Conservation (phyloP, 1,139 yeast genomes). For the Blastobotrys capitulatus region DNA sequence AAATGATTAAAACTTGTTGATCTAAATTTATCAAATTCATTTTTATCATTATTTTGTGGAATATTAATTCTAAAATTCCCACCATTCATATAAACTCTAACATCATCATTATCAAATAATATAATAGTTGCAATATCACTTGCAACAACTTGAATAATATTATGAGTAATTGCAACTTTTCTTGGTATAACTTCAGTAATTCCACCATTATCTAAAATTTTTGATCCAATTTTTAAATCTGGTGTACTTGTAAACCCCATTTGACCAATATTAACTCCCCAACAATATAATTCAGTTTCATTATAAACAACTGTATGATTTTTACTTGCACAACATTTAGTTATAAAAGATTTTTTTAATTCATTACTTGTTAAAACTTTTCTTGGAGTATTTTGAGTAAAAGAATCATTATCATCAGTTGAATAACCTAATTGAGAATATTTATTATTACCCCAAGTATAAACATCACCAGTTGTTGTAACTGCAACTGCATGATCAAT, state of each 20-base stretch:
- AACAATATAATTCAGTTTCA: conserved; percentile 47
- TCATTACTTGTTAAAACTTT: conserved; percentile 39
- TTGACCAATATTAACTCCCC: conserved; percentile 89
- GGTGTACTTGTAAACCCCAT: conserved; percentile 50
- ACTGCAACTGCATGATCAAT: conserved; percentile 63
- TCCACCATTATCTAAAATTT: conserved; percentile 6
- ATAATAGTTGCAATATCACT: conserved; percentile 71
- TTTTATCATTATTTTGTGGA: conserved; percentile 2
- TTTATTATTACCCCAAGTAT: conserved; percentile 74
- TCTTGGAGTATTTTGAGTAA: conserved; percentile 43
- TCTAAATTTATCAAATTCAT: conserved; percentile 19
- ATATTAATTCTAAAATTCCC: conserved; percentile 47
- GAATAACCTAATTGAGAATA: conserved; percentile 60
- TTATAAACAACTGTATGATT: conserved; percentile 66
- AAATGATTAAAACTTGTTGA: conserved; percentile 10
- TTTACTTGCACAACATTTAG: conserved; percentile 63
- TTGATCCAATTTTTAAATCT: conserved; percentile 6
- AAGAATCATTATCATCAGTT: conserved; percentile 28
- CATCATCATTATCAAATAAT: conserved; percentile 51
- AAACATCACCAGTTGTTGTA: conserved; percentile 48
- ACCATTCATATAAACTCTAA: conserved; percentile 57
- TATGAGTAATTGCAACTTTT: conserved; percentile 36
- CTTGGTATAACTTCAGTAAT: conserved; percentile 39
- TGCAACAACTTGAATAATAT: conserved; percentile 51
- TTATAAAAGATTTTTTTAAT: conserved; percentile 39